A percentile compares a stretch with the other conserved stretches of the same genome.
These are phyloP conservation scores for Cercospora beticola DNA, from an alignment of 2,329 filamentous ascomycete species.

Conservation along the genomic window DNA sequence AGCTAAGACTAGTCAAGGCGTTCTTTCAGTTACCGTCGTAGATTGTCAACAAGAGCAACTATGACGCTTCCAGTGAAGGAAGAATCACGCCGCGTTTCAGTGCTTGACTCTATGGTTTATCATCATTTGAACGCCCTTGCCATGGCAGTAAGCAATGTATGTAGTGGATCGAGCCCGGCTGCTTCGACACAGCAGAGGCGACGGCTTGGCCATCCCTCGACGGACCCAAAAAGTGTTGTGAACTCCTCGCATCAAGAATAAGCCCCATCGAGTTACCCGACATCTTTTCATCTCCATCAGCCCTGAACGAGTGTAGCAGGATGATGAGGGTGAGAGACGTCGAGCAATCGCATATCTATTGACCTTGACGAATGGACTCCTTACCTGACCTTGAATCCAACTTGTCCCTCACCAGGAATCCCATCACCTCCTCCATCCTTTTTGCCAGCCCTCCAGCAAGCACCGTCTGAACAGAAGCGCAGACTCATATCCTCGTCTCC, in stretches of 20 bases:
- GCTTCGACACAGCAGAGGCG: conserved; percentile 65
- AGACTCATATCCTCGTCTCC: conserved; percentile 91
- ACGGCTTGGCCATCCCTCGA: conserved; percentile 31
- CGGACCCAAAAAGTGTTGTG: conserved; percentile 47
- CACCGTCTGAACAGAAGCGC: conserved; percentile 46
- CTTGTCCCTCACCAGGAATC: conserved; percentile 39
- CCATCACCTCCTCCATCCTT: conserved; percentile 39
- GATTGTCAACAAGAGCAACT: conserved; percentile 36
- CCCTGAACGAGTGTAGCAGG: conserved; percentile 24
- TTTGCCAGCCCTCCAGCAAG: conserved; percentile 37
- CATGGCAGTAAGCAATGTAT: conserved; percentile 16
- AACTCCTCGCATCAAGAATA: conserved; percentile 99
- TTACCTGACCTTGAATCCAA: conserved; percentile 51
- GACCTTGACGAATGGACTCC: conserved; percentile 81
- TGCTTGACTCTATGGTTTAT: conserved; percentile 99
- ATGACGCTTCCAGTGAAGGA: conserved; percentile 46
- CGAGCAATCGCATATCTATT: conserved; percentile 98
- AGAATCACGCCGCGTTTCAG: conserved; percentile 59
- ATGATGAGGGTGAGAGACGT: conserved; percentile 24
- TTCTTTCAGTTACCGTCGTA: conserved; percentile 39
- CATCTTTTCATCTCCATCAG: conserved; percentile 28
- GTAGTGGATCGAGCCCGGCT: conserved; percentile 55
- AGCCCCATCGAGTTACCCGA: conserved; percentile 99
- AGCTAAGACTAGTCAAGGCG: conserved; percentile 1
- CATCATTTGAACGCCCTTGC: conserved; percentile 71